A percentile compares a stretch with the other conserved stretches of the same genome.
phyloP scores from a whole-genome alignment of 306 rosid species.

The Quercus robur region DNA sequence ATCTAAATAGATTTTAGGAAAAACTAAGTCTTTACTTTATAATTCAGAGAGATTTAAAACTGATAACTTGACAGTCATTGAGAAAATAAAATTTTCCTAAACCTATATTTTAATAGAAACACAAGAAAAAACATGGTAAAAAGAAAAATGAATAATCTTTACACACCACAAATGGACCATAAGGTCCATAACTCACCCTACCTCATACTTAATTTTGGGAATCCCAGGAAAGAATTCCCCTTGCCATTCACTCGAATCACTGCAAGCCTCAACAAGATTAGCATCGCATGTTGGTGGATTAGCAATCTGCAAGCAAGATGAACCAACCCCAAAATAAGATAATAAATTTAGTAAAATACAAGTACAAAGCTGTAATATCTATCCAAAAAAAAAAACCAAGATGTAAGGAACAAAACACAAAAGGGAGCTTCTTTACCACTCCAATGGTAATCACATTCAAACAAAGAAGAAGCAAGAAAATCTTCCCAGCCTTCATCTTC shows the following conservation, averaged over 20 bases:
- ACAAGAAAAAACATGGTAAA: background rate
- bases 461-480: slow-evolving; percentile 45
- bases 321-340: slow-evolving; percentile 2
- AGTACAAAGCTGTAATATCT: background rate
- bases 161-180: background rate
- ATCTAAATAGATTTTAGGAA: background rate
- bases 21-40: background rate
- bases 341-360: background rate
- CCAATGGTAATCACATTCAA: slow-evolving; percentile 30
- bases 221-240: slow-evolving; percentile 86
- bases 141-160: background rate
- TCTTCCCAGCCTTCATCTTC: slow-evolving; percentile 49
- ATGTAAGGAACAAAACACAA: background rate
- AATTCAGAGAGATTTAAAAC: too few species aligned
- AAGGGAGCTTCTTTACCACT: slow-evolving; percentile 43
- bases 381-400: background rate
- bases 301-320: slow-evolving; percentile 44
- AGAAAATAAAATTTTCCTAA: background rate
- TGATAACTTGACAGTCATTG: background rate
- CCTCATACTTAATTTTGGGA: slow-evolving; percentile 80
- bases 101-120: background rate
- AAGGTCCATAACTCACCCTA: background rate
- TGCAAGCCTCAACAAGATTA: slow-evolving; percentile 33
- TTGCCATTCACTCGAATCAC: slow-evolving; percentile 65
- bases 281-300: slow-evolving; percentile 70